A percentile compares a stretch with the other conserved stretches of the same genome.
Evolutionary conservation across 2,329 filamentous ascomycete genomes (phyloP).

Genomic region (Botrytis squamosa): DNA sequence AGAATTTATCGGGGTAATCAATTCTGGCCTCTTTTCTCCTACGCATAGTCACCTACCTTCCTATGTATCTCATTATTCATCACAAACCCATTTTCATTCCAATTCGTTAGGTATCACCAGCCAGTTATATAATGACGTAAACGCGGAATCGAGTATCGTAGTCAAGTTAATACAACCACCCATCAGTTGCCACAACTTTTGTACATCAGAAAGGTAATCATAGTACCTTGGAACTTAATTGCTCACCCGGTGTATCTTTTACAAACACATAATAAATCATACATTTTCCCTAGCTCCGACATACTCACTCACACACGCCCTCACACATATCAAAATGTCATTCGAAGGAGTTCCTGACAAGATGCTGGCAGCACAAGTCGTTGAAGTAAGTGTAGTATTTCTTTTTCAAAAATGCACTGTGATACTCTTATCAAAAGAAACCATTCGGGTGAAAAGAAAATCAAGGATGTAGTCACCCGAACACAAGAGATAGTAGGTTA

Average conservation of each 20-base stretch:
- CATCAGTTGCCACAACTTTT: not conserved
- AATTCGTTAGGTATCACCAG: too few relatives aligned
- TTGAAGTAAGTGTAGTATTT: conserved; percentile 41
- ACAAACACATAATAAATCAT: not conserved
- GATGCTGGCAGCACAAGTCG: conserved; percentile 50
- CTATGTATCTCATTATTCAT: too few relatives aligned
- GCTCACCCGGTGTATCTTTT: not conserved
- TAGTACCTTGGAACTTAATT: not conserved
- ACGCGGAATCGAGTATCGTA: not conserved
- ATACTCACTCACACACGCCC: not conserved
- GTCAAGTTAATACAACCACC: not conserved
- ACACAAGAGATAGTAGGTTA: not conserved
- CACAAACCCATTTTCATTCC: too few relatives aligned
- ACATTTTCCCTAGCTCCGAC: not conserved
- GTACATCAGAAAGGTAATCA: not conserved
- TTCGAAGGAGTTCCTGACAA: conserved; percentile 41
- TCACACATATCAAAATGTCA: conserved; percentile 20
- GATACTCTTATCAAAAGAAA: not conserved
- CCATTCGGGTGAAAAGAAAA: too few relatives aligned
- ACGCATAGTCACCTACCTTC: too few relatives aligned
- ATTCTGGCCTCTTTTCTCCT: too few relatives aligned
- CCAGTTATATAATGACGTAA: not conserved
- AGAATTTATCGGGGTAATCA: too few relatives aligned
- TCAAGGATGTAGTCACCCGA: not conserved
- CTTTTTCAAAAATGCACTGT: not conserved